Evolutionary conservation across 2,329 filamentous ascomycete genomes (phyloP), one percentile per base, ranked within the genome.

Genomic region (Paracamarosporium sp.): DNA sequence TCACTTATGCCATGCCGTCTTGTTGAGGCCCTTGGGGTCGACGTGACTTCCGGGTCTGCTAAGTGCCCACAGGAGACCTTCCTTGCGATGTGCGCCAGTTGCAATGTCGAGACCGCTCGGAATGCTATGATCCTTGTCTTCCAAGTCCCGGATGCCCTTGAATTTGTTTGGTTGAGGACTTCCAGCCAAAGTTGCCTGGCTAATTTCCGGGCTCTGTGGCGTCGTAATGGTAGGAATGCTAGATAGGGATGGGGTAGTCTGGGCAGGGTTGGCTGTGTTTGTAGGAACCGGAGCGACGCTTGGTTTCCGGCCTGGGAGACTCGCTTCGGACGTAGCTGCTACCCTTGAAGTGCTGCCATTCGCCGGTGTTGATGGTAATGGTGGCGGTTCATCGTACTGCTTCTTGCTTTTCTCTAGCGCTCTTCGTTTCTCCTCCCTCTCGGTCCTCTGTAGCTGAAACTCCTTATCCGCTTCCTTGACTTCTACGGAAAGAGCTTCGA

Each of bases 1-100:
- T 80, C 82, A 96, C 91, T 99, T 99, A 77, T 99, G 95, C 95
- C 95, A 99, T 50, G 92, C 93, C 77, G 96, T 93, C 75, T 98
- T 97, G 73, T 97, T 98, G 67, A 99, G 82, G 17, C 92, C 93
- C 67, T 95, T 92, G 9, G 95, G 95, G 75, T 99, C 96, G 27
- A 95, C 93, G 75, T 99, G 95, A 56, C 92, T 94, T 17, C 93
- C 93, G 3, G 94, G 94, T 62, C 92, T 87, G 72, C 94, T 98
- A 43, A 98, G 81, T 25, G 96, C 93, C 95, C 95, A 99, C 7
- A 99, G 79, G 9, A 99, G 82, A 5, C 95, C 96, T 80, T 99
- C 95, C 74, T 98, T 99, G 43, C 92, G 87, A 65, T 94, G 90
- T 44, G 89, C 85, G 4, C 84, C 85, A 63, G 76, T 76, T 38